A percentile compares a stretch with the other conserved stretches of the same genome.
Evolutionary conservation across 306 rosid genomes (phyloP).

Genomic region (Trifolium fragiferum): DNA sequence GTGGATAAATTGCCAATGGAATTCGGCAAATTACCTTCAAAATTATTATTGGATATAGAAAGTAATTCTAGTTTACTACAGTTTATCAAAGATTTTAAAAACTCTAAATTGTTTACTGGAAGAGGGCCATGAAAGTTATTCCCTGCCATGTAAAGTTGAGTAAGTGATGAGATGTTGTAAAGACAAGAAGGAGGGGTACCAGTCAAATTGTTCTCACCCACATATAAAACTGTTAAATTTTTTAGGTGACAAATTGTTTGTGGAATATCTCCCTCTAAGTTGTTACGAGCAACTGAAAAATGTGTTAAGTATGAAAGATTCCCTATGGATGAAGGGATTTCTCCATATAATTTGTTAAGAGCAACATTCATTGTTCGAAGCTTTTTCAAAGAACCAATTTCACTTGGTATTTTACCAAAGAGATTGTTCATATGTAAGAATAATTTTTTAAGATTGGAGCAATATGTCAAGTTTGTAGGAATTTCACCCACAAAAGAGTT

Average conservation of each 20-base stretch:
- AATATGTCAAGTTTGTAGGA: not conserved
- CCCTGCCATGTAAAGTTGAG: fast-evolving
- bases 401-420: not conserved
- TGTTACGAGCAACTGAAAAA: not conserved
- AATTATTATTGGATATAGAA: not conserved
- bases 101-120: not conserved
- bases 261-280: not conserved
- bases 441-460: not conserved
- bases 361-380: fast-evolving
- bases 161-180: not conserved
- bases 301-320: not conserved
- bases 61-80: not conserved
- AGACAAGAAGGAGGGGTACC: not conserved
- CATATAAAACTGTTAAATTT: not conserved
- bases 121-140: not conserved
- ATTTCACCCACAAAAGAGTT: not conserved
- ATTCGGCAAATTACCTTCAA: not conserved
- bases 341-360: fast-evolving
- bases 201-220: not conserved
- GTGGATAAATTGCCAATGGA: not conserved
- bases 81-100: not conserved
- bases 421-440: fast-evolving
- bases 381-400: not conserved
- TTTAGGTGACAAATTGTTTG: not conserved
- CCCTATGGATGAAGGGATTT: not conserved